Evolutionary conservation across 2,329 filamentous ascomycete genomes (phyloP).

Genomic region (Aspergillus brunneoviolaceus): DNA sequence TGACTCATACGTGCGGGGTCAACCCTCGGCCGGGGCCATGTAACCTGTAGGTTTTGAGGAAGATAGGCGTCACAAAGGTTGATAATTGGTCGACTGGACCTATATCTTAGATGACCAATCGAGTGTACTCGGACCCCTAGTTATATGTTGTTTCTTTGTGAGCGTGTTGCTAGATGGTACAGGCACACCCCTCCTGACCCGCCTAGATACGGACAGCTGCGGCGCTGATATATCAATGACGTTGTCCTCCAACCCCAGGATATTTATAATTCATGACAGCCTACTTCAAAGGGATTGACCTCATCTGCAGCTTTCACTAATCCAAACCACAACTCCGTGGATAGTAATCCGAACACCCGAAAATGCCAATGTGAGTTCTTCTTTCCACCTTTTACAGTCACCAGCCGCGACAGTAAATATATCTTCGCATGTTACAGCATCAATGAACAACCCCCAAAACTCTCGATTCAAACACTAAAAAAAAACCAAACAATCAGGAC

Average conservation of each 20-base stretch:
- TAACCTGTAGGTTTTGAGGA: not conserved
- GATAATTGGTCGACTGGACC: not conserved
- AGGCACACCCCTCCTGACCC: not conserved
- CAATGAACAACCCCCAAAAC: not conserved
- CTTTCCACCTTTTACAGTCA: not conserved
- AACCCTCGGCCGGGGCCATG: not conserved
- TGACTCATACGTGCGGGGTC: not conserved
- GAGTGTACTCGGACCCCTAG: not conserved
- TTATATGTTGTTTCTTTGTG: not conserved
- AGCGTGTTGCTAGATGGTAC: not conserved
- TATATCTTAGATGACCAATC: not conserved
- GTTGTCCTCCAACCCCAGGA: constrained; percentile 3
- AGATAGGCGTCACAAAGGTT: not conserved
- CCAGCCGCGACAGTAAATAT: not conserved
- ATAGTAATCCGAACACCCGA: not conserved
- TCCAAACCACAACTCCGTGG: not conserved
- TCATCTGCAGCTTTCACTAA: not conserved
- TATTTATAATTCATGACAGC: not conserved
- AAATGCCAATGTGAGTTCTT: constrained; percentile 3
- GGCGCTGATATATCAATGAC: constrained; percentile 9
- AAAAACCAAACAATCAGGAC: constrained; percentile 34
- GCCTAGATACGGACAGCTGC: not conserved
- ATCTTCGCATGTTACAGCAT: not conserved
- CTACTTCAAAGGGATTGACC: not conserved
- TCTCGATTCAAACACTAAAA: constrained; percentile 10